Percentiles rank a stretch among this genome's conserved stretches.
phyloP scores from a whole-genome alignment of 148 eudicot species.

The Rheum nobile region DNA sequence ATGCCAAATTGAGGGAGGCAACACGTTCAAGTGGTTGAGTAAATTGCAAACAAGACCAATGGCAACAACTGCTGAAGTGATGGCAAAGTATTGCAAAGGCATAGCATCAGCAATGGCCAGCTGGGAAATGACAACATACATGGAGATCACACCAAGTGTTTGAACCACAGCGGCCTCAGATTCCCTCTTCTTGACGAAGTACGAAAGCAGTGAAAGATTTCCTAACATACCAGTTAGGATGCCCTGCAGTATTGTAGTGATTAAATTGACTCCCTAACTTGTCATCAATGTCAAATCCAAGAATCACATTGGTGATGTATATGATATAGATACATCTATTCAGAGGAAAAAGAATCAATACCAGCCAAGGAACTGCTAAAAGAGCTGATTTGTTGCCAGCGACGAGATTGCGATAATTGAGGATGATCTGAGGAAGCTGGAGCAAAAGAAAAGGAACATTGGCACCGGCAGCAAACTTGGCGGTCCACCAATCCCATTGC shows the following conservation, averaged over 20 bases:
- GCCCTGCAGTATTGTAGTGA: constrained; percentile 31
- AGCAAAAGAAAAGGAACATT: constrained; percentile 83
- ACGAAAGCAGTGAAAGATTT: constrained; percentile 71
- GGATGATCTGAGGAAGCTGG: constrained; percentile 86
- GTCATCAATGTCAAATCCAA: not conserved
- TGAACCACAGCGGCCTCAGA: constrained; percentile 78
- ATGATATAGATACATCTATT: no score
- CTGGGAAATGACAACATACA: constrained; percentile 65
- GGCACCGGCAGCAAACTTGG: constrained; percentile 73
- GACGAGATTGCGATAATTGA: constrained; percentile 74
- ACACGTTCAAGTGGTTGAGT: constrained; percentile 61
- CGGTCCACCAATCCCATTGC: constrained; percentile 79
- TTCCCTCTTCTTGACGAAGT: constrained; percentile 86
- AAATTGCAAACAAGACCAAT: constrained; percentile 63
- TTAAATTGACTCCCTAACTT: not conserved
- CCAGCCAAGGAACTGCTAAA: constrained; percentile 92
- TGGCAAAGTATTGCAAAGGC: constrained; percentile 56
- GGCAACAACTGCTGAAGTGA: constrained; percentile 52
- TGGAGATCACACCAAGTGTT: constrained; percentile 72
- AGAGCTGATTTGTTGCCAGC: constrained; percentile 74
- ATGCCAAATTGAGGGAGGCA: constrained; percentile 50
- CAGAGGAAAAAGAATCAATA: constrained; percentile 15
- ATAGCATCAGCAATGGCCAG: constrained; percentile 84
- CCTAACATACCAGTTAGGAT: constrained; percentile 90
- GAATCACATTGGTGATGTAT: not conserved